Conservation (phyloP, 2,329 filamentous ascomycete genomes). For the Teratosphaeria destructans region DNA sequence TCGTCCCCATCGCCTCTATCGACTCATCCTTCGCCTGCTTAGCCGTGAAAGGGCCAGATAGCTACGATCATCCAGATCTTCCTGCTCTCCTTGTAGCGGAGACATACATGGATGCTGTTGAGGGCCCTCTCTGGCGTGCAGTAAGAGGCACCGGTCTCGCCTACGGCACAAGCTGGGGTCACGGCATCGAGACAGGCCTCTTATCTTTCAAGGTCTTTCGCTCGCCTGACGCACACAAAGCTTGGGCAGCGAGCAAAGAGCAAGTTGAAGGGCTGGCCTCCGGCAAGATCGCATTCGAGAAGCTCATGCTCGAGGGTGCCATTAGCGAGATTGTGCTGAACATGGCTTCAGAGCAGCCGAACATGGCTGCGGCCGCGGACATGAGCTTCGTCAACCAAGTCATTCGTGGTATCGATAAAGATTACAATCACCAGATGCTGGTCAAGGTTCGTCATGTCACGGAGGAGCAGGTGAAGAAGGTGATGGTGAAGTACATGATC, state of each 20-base stretch:
- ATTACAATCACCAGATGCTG: constrained; percentile 69
- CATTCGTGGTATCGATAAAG: constrained; percentile 61
- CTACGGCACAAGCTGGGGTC: constrained; percentile 73
- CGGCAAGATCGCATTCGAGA: constrained; percentile 63
- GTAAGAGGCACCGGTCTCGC: constrained; percentile 89
- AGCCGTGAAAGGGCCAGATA: constrained; percentile 62
- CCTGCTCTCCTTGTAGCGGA: constrained; percentile 80
- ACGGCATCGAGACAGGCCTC: constrained; percentile 67
- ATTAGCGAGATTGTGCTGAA: constrained; percentile 79
- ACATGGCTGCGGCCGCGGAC: constrained; percentile 69
- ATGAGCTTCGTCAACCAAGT: constrained; percentile 77
- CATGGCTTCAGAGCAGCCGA: constrained; percentile 81
- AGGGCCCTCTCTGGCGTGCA: constrained; percentile 88
- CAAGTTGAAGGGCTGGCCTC: constrained; percentile 66
- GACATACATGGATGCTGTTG: constrained; percentile 83
- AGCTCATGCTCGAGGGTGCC: constrained; percentile 75
- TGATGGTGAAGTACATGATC: constrained; percentile 64
- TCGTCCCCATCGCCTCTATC: constrained; percentile 83
- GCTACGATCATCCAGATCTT: constrained; percentile 64
- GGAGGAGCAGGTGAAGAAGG: constrained; percentile 63
- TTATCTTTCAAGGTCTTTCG: constrained; percentile 81
- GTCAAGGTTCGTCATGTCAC: constrained; percentile 66
- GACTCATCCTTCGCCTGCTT: constrained; percentile 84
- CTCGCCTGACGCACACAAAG: constrained; percentile 79
- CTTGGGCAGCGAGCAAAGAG: constrained; percentile 64